Percentiles rank a stretch among this genome's conserved stretches.
Evolutionary conservation across 1,284 basidiomycete genomes (phyloP).

Genomic region (Ustilago cynodontis): DNA sequence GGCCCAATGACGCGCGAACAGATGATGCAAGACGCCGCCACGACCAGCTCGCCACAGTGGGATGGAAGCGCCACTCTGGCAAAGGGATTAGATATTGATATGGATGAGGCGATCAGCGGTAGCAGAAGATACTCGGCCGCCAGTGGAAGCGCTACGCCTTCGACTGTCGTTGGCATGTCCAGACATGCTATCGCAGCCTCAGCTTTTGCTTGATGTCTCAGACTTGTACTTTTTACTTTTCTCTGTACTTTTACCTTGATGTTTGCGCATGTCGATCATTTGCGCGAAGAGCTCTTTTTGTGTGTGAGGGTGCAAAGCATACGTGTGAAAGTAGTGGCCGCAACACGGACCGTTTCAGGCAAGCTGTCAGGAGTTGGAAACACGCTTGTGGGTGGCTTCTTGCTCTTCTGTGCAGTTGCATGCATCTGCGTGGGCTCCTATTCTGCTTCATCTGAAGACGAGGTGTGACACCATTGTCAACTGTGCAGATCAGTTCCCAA

Average conservation of each 20-base stretch:
- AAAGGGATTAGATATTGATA: slow-evolving; percentile 20
- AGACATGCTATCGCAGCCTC: slow-evolving; percentile 20
- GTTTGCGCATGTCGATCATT: slow-evolving; percentile 1
- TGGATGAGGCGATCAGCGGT: neutral
- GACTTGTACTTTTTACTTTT: neutral
- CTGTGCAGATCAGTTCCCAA: too few species aligned
- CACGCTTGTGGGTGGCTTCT: neutral
- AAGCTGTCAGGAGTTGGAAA: slow-evolving; percentile 2
- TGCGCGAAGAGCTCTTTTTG: neutral
- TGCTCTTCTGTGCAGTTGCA: slow-evolving; percentile 4
- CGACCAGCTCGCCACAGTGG: slow-evolving; percentile 6
- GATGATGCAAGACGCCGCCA: slow-evolving; percentile 20
- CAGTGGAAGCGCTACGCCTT: slow-evolving; percentile 13
- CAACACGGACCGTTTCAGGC: neutral
- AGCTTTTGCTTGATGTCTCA: neutral
- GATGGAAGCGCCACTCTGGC: neutral
- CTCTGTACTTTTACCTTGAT: neutral
- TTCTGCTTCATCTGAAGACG: too few species aligned
- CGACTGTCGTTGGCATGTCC: neutral
- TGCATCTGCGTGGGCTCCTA: neutral
- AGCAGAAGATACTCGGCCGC: neutral
- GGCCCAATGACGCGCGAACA: slow-evolving; percentile 17
- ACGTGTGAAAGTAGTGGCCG: neutral
- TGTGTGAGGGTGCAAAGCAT: neutral
- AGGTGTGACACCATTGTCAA: too few species aligned